Percentiles rank a stretch among this genome's conserved stretches.
Evolutionary conservation across 495 filamentous ascomycete species (phyloP).

Genomic region (Aspergillus coremiiformis): DNA sequence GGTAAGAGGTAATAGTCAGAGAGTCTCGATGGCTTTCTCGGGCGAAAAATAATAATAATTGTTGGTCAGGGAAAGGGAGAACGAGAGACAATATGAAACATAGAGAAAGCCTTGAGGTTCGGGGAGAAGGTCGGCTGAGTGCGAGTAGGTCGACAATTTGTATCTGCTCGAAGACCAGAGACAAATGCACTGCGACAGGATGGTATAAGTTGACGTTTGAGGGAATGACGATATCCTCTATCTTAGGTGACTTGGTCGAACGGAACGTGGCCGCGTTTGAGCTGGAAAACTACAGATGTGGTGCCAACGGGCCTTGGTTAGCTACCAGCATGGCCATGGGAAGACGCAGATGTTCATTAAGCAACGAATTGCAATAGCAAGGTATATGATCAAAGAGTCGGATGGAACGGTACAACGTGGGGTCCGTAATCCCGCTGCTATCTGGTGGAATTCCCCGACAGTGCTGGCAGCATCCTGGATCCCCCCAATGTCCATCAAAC

Average conservation of each 20-base stretch:
- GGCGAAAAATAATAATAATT: not conserved
- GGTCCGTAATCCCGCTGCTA: not conserved
- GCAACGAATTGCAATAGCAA: not conserved
- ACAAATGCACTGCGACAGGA: not conserved
- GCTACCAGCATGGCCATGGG: slow-evolving; percentile 7
- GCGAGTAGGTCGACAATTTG: not conserved
- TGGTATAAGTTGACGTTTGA: not conserved
- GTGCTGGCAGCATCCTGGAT: not conserved
- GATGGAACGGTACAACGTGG: not conserved
- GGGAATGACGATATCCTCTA: not conserved
- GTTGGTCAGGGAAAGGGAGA: not conserved
- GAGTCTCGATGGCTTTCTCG: not conserved
- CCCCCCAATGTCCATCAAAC: slow-evolving; percentile 6
- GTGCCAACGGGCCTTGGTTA: slow-evolving; percentile 8
- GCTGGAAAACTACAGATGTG: slow-evolving; percentile 9
- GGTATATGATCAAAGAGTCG: not conserved
- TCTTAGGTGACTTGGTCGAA: not conserved
- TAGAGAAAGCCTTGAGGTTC: not conserved
- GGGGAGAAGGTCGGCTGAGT: not conserved
- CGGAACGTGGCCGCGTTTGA: not conserved
- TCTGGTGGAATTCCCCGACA: not conserved
- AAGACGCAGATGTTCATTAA: not conserved
- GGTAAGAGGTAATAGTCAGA: not conserved
- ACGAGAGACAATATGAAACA: not conserved
- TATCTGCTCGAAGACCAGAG: not conserved